Evolutionary conservation across 2,329 filamentous ascomycete genomes (phyloP).

Genomic region (Ascochyta clinopodiicola): DNA sequence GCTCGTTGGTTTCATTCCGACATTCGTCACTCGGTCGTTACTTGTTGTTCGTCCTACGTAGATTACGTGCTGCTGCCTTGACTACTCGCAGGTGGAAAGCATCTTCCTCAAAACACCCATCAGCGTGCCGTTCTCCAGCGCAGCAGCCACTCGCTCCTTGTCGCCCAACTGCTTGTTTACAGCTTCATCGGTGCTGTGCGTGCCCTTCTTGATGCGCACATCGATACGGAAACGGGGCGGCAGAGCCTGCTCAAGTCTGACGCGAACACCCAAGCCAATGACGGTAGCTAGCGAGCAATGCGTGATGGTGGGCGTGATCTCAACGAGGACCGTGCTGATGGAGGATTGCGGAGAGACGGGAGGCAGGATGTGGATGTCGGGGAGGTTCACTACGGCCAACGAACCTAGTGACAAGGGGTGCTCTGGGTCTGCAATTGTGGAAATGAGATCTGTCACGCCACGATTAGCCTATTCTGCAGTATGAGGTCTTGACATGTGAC

Average conservation of each 20-base stretch:
- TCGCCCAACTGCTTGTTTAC: constrained; percentile 97
- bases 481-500: constrained; percentile 3
- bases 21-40: not conserved
- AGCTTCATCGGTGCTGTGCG: constrained; percentile 92
- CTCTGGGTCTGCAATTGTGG: constrained; percentile 93
- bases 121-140: constrained; percentile 89
- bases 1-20: not conserved
- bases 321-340: constrained; percentile 79
- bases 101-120: constrained; percentile 91
- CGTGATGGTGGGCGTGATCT: constrained; percentile 95
- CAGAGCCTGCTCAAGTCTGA: constrained; percentile 86
- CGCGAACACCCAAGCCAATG: constrained; percentile 90
- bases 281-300: constrained; percentile 97
- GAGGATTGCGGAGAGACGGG: constrained; percentile 67
- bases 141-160: constrained; percentile 94
- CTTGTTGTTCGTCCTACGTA: not conserved
- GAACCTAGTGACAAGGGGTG: constrained; percentile 93
- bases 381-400: constrained; percentile 92
- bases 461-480: constrained; percentile 25
- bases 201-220: constrained; percentile 92
- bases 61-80: not conserved
- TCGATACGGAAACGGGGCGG: constrained; percentile 92
- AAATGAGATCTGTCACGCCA: constrained; percentile 76
- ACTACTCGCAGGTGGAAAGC: constrained; percentile 79
- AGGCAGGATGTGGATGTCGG: constrained; percentile 82